A percentile compares a stretch with the other conserved stretches of the same genome.
Evolutionary conservation across 192 early-diverging fungal genomes (phyloP).

Genomic region (Backusella tarrabulga): DNA sequence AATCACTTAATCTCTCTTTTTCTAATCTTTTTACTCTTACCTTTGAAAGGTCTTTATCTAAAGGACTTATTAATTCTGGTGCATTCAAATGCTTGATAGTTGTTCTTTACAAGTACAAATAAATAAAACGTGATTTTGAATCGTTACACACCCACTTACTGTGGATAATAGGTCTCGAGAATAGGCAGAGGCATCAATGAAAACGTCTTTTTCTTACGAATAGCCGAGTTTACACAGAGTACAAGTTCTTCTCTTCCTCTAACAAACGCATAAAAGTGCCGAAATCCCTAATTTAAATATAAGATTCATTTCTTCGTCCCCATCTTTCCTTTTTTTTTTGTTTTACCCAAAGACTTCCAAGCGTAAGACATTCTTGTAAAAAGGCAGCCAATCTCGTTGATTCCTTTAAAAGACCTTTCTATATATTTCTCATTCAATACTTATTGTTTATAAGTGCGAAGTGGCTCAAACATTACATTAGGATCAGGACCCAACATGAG

Average conservation of each 20-base stretch:
- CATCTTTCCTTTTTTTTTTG: background rate
- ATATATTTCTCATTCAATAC: background rate
- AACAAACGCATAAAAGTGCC: background rate
- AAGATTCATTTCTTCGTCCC: background rate
- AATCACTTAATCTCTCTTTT: background rate
- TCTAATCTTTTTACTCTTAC: background rate
- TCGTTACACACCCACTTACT: background rate
- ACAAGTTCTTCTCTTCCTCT: constrained; percentile 12
- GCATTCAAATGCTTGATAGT: background rate
- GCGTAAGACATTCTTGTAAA: constrained; percentile 6
- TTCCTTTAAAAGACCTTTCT: constrained; percentile 4
- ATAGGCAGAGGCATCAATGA: constrained; percentile 3
- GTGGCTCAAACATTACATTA: background rate
- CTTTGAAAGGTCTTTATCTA: background rate
- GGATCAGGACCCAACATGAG: constrained; percentile 6
- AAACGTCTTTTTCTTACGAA: background rate
- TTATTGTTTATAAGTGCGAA: background rate
- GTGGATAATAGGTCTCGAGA: constrained; percentile 5
- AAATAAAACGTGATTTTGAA: background rate
- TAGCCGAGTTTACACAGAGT: background rate
- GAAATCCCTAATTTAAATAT: background rate
- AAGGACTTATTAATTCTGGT: constrained; percentile 11
- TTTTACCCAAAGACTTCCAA: constrained; percentile 11
- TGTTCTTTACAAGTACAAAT: background rate
- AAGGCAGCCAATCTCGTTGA: background rate